Evolutionary conservation across 148 eudicot genomes (phyloP), one percentile per base, ranked within the genome.

Genomic region (Chenopodium berlandieri): DNA sequence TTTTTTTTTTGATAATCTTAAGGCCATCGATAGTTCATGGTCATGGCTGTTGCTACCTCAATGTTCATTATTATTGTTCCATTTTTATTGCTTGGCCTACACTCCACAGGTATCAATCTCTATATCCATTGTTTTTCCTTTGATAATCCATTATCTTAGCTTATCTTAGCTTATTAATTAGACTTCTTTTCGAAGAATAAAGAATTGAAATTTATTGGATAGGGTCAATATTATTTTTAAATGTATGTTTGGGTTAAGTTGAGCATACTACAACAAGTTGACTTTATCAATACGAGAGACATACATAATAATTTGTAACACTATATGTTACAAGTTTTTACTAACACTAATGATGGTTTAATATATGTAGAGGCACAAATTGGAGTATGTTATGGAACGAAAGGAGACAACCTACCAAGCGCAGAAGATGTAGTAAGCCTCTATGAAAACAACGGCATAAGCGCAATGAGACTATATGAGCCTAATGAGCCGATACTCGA

Each of bases 401-500:
- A 12, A 0, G 80, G 72, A 64, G 20, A 64, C 37, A 65, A 77
- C 71, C 12, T 77, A 44, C 80, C 80, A n/a, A 12, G 56, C 14
- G 52, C 58, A 3, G 22, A 46, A 65, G 19, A 77, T 10, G 80
- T 77, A 23, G 80, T 77, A 31, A 65, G 46, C 30, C 83, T 81
- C 22, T 81, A 63, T 66, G 58, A 66, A 48, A 31, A 37, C 32
- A 19, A 81, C n/a, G 65, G 37, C 48, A 81, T 81, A 13, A 17
- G 23, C 7, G 19, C 58, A 2, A 81, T 81, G 83, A 75, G 83
- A 75, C 54, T 81, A 0, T 81, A 81, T 46, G 78, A 46, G 16
- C 83, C 83, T 2, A 66, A 81, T 66, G 47, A 19, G 31, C 1
- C 73, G 1, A 48, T 66, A 9, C 83, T 81, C 32, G 25, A 34